These are phyloP conservation scores for Myriosclerotinia duriaeana DNA, from an alignment of 2,329 filamentous ascomycete genomes.

Conservation along the genomic window DNA sequence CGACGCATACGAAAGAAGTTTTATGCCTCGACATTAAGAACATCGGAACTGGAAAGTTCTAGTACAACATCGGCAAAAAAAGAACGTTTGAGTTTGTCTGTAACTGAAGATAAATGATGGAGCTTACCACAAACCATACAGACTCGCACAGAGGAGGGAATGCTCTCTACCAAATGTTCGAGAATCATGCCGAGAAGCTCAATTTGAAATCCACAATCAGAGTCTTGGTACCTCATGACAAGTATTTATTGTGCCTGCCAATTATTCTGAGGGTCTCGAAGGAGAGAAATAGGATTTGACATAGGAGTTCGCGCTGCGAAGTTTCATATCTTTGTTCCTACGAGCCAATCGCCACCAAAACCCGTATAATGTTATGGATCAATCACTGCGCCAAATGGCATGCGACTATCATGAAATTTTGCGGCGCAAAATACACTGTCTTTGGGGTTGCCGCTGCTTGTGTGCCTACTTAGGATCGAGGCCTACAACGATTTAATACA, in stretches of 20 bases:
- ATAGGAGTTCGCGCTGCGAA: neutral
- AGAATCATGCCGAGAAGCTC: neutral
- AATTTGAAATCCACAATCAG: neutral
- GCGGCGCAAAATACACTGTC: neutral
- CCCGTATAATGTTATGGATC: neutral
- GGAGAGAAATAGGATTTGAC: neutral
- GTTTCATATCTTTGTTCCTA: neutral
- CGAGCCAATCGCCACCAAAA: neutral
- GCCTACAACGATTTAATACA: neutral
- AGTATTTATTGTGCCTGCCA: neutral
- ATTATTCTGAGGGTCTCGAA: neutral
- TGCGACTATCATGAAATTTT: neutral
- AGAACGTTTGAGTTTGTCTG: neutral
- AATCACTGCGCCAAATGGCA: neutral
- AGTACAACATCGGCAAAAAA: neutral
- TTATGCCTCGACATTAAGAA: constrained; percentile 23
- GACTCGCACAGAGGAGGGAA: neutral
- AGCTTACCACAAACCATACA: neutral
- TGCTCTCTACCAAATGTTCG: neutral
- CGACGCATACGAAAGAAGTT: constrained; percentile 62
- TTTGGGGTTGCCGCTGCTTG: neutral
- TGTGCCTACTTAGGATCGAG: neutral
- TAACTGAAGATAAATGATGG: neutral
- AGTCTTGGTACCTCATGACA: neutral
- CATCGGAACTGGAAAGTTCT: neutral